Percentiles rank a stretch among this genome's conserved stretches.
phyloP scores from a whole-genome alignment of 192 early-diverging fungal species.

The Backusella mclennaniae region DNA sequence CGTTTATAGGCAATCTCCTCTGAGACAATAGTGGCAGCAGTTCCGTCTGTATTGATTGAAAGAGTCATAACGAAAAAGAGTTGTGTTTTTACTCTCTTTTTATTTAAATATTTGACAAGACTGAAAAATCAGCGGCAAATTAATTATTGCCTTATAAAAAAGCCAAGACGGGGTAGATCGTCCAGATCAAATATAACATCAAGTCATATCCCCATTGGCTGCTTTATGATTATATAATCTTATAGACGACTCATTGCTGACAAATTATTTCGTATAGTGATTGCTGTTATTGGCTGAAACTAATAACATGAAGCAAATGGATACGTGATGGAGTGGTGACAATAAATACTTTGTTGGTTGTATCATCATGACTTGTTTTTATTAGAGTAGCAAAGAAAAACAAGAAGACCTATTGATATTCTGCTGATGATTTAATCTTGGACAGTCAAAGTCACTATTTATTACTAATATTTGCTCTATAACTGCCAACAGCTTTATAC shows the following conservation, averaged over 20 bases:
- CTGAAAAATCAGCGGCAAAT: background rate
- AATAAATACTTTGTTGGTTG: no score
- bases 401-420: no score
- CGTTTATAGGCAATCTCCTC: conserved; percentile 46
- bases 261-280: background rate
- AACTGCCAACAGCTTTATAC: no score
- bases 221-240: background rate
- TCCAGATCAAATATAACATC: background rate
- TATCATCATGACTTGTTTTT: no score
- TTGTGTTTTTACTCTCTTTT: background rate
- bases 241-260: background rate
- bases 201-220: background rate
- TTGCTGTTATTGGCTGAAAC: no score
- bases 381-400: no score
- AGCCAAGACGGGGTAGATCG: background rate
- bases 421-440: no score
- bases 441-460: no score
- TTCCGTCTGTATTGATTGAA: conserved; percentile 38
- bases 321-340: no score
- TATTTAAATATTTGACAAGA: background rate
- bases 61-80: conserved; percentile 2
- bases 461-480: no score
- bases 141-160: background rate
- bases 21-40: conserved; percentile 35
- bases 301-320: no score